Percentiles rank a stretch among this genome's conserved stretches.
phyloP scores from a whole-genome alignment of 169 alveolate genomes.

The Eimeria brunetti region DNA sequence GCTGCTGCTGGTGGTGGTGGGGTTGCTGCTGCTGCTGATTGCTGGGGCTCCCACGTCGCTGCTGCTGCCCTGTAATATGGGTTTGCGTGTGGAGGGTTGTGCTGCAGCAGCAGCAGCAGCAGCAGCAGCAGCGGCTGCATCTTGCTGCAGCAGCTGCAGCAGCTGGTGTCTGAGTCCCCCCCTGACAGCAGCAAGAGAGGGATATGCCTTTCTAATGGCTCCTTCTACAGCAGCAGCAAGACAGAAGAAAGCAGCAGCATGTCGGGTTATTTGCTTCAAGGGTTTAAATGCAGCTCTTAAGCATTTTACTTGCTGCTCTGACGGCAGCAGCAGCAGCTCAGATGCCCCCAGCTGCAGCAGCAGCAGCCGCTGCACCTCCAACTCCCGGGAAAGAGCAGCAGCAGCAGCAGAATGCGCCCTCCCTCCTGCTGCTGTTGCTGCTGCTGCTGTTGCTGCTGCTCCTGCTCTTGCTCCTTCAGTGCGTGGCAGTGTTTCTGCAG shows the following conservation, averaged over 20 bases:
- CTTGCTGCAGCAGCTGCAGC: slow-evolving; percentile 53
- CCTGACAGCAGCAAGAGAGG: slow-evolving; percentile 22
- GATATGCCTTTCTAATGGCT: slow-evolving; percentile 21
- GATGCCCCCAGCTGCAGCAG: slow-evolving; percentile 36
- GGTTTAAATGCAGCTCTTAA: slow-evolving; percentile 22
- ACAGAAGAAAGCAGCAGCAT: neutral
- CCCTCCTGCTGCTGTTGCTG: neutral
- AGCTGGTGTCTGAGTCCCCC: slow-evolving; percentile 48
- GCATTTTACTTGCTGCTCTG: slow-evolving; percentile 22
- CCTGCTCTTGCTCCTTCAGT: slow-evolving; percentile 14
- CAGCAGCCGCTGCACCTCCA: slow-evolving; percentile 61
- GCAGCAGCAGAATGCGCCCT: slow-evolving; percentile 14
- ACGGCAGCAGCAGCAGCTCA: slow-evolving; percentile 57
- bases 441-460: slow-evolving; percentile 16
- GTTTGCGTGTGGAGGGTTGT: neutral
- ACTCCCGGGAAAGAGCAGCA: slow-evolving; percentile 22
- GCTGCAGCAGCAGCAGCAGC: neutral
- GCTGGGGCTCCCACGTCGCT: neutral
- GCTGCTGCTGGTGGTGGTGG: neutral
- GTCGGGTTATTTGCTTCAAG: neutral
- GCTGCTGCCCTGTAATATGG: neutral
- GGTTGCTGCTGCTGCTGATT: neutral
- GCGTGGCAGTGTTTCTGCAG: no score
- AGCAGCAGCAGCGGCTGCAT: slow-evolving; percentile 1
- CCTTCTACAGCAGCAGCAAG: slow-evolving; percentile 1